These are phyloP conservation scores for Backusella australiensis DNA, from an alignment of 192 early-diverging fungal genomes.

Conservation along the genomic window DNA sequence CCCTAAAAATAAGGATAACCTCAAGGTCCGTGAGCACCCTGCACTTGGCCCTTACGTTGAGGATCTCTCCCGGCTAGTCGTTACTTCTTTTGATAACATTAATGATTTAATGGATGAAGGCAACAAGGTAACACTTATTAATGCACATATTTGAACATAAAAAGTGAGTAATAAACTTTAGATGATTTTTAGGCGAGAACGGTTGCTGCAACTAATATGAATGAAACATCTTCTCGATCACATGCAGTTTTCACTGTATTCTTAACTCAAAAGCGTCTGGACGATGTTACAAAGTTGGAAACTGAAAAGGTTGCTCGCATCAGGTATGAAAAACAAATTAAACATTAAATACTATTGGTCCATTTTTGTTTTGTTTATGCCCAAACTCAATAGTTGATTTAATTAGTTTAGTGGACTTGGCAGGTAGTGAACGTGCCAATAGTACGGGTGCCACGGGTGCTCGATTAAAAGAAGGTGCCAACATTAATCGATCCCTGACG, in stretches of 20 bases:
- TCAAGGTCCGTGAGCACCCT: slow-evolving; percentile 83
- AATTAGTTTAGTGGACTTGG: slow-evolving; percentile 83
- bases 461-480: slow-evolving; percentile 88
- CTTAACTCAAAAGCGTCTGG: slow-evolving; percentile 62
- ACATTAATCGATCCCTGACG: slow-evolving; percentile 94
- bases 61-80: slow-evolving; percentile 82
- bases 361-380: background rate
- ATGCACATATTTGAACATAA: background rate
- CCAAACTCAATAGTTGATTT: background rate
- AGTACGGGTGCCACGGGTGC: slow-evolving; percentile 81
- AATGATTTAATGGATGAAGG: slow-evolving; percentile 74
- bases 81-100: slow-evolving; percentile 67
- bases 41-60: slow-evolving; percentile 86
- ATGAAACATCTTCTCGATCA: slow-evolving; percentile 86
- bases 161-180: background rate
- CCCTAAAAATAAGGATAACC: slow-evolving; percentile 64
- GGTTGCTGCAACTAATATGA: slow-evolving; percentile 95
- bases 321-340: slow-evolving; percentile 37
- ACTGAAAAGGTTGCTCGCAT: slow-evolving; percentile 77
- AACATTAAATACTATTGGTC: slow-evolving; percentile 6
- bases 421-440: slow-evolving; percentile 90
- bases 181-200: slow-evolving; percentile 63
- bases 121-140: slow-evolving; percentile 55
- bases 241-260: slow-evolving; percentile 83
- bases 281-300: slow-evolving; percentile 49